Evolutionary conservation across 2,329 filamentous ascomycete species (phyloP).

Genomic region (Oidium heveae): DNA sequence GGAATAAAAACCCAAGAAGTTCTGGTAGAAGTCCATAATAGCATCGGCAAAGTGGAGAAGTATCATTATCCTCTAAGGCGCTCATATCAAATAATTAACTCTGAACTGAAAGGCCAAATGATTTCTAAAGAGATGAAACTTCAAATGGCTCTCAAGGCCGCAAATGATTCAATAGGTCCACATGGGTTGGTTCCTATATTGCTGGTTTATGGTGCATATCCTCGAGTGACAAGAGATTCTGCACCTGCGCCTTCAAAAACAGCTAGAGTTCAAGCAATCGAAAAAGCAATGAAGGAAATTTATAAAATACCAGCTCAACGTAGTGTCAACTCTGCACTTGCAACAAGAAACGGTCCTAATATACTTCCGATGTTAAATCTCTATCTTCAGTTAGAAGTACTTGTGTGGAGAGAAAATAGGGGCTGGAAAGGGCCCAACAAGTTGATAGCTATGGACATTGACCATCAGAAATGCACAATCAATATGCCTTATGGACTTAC

Average conservation of each 20-base stretch:
- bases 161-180: neutral
- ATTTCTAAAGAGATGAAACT: neutral
- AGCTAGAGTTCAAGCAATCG: constrained; percentile 1
- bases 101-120: neutral
- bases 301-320: neutral
- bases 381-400: neutral
- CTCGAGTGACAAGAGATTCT: neutral
- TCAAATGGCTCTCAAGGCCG: neutral
- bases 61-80: neutral
- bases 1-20: neutral
- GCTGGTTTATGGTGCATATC: neutral
- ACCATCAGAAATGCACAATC: neutral
- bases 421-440: constrained; percentile 1
- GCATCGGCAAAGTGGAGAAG: neutral
- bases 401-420: constrained; percentile 2
- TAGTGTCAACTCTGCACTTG: neutral
- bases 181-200: neutral
- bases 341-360: neutral
- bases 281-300: constrained; percentile 3
- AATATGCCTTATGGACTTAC: neutral
- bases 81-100: neutral
- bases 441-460: neutral
- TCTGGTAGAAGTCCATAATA: neutral
- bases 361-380: neutral
- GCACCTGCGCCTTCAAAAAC: neutral